phyloP scores from a whole-genome alignment of 805 yeast species.

The Pichia nakasei region DNA sequence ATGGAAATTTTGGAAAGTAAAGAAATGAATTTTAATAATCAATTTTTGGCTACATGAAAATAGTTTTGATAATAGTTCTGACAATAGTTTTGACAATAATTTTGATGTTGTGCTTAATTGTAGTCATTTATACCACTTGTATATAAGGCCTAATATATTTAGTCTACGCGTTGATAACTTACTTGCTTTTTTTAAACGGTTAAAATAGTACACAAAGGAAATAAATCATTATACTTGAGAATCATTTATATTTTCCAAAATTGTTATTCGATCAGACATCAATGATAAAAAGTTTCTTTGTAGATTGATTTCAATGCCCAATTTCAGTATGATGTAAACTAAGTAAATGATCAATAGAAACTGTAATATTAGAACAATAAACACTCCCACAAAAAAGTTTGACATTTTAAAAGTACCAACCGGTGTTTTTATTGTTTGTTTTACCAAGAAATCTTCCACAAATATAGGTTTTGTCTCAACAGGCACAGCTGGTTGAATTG shows the following conservation, averaged over 20 bases:
- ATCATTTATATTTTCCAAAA: too few species aligned
- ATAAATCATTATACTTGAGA: too few species aligned
- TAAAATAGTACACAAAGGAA: too few species aligned
- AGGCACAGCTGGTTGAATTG: neutral
- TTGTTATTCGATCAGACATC: neutral
- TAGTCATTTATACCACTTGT: neutral
- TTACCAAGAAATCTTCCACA: neutral
- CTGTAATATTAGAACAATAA: neutral
- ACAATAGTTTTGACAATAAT: too few species aligned
- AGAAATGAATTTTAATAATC: slow-evolving; percentile 12
- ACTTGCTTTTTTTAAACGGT: too few species aligned
- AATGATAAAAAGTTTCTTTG: neutral
- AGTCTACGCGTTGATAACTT: too few species aligned
- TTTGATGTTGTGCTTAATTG: too few species aligned
- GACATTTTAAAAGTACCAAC: neutral
- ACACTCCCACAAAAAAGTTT: neutral
- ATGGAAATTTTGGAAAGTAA: slow-evolving; percentile 48
- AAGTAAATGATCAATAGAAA: neutral
- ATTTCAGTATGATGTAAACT: neutral
- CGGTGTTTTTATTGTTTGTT: neutral
- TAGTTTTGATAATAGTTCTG: too few species aligned
- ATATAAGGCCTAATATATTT: neutral
- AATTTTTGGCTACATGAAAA: slow-evolving; percentile 4
- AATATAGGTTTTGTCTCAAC: neutral
- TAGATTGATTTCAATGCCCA: neutral